Evolutionary conservation across 805 yeast genomes (phyloP).

Genomic region (Millerozyma acaciae): DNA sequence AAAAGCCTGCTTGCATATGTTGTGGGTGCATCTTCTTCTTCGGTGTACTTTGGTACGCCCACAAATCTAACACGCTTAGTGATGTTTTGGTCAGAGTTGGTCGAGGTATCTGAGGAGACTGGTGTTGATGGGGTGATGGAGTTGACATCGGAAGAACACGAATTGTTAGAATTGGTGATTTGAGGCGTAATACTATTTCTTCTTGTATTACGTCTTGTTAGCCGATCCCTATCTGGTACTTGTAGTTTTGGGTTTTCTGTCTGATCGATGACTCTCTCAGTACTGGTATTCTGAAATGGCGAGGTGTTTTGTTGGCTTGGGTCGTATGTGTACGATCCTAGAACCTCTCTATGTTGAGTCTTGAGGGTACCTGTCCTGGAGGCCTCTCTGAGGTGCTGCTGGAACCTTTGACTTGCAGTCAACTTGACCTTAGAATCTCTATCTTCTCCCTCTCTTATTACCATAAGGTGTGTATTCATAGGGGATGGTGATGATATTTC

Average conservation of each 20-base stretch:
- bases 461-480: constrained; percentile 12
- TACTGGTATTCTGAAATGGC: not conserved
- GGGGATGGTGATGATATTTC: constrained; percentile 12
- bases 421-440: constrained; percentile 10
- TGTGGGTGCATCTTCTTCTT: constrained; percentile 55
- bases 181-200: constrained; percentile 25
- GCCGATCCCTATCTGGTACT: constrained; percentile 17
- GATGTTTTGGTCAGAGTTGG: constrained; percentile 2
- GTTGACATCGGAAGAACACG: constrained; percentile 3
- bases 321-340: constrained; percentile 38
- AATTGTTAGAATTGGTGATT: constrained; percentile 5
- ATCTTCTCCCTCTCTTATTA: constrained; percentile 16
- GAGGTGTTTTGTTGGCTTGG: constrained; percentile 30
- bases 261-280: not conserved
- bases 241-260: constrained; percentile 4
- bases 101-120: constrained; percentile 5
- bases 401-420: constrained; percentile 38
- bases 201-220: constrained; percentile 27
- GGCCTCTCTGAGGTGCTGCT: constrained; percentile 35
- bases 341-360: constrained; percentile 33
- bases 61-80: constrained; percentile 47
- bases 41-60: constrained; percentile 50
- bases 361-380: constrained; percentile 34
- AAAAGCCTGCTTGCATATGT: constrained; percentile 32
- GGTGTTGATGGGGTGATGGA: not conserved